Percentiles rank a stretch among this genome's conserved stretches.
Conservation (phyloP, 139 green algal genomes). For the Nannochloris sp. region DNA sequence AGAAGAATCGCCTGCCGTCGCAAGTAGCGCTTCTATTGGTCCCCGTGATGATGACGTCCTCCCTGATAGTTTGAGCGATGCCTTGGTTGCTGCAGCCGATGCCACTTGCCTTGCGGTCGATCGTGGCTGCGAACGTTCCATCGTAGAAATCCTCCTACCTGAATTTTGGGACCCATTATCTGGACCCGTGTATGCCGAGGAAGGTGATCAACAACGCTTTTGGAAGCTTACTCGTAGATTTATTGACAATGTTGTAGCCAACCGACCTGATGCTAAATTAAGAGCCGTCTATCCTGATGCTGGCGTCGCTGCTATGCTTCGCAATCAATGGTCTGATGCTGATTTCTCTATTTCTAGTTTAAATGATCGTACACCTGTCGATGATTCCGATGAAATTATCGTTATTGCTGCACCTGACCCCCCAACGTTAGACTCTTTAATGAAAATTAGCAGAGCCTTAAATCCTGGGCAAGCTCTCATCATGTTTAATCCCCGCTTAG, state of each 20-base stretch:
- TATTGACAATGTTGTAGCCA: slow-evolving; percentile 46
- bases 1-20: too few relatives aligned
- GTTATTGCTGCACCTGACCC: slow-evolving; percentile 79
- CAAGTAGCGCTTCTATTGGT: too few relatives aligned
- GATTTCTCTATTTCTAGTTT: slow-evolving; percentile 64
- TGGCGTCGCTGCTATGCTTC: slow-evolving; percentile 86
- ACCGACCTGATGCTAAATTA: slow-evolving; percentile 1
- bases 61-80: slow-evolving; percentile 70
- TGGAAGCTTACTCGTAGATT: slow-evolving; percentile 75
- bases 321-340: slow-evolving; percentile 59
- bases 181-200: slow-evolving; percentile 76
- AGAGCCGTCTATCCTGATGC: slow-evolving; percentile 80
- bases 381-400: slow-evolving; percentile 65
- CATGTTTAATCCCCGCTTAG: slow-evolving; percentile 88
- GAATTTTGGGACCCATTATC: slow-evolving; percentile 83
- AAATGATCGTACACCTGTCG: slow-evolving; percentile 53
- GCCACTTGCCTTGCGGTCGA: slow-evolving; percentile 61
- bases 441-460: not conserved
- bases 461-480: slow-evolving; percentile 45
- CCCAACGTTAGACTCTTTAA: slow-evolving; percentile 20
- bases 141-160: slow-evolving; percentile 82
- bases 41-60: slow-evolving; percentile 47
- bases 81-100: slow-evolving; percentile 42
- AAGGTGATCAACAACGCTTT: slow-evolving; percentile 72
- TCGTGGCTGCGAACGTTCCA: slow-evolving; percentile 40